Conservation (phyloP, 306 rosid species). For the Casuarina cunninghamiana region DNA sequence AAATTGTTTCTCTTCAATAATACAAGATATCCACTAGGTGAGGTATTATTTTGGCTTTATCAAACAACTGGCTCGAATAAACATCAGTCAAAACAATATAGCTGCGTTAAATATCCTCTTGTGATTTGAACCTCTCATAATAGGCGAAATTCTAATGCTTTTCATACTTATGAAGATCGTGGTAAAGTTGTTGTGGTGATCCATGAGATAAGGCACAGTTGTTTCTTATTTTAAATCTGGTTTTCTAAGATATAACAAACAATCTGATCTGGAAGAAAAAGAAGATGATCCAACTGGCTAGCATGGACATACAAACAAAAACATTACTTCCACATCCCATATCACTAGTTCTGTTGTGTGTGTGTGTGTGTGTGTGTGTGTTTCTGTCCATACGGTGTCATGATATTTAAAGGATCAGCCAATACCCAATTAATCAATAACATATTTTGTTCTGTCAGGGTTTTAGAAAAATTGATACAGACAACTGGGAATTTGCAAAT, state of each 20-base stretch:
- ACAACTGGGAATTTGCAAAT: conserved; percentile 83
- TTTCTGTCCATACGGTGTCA: not conserved
- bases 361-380: not conserved
- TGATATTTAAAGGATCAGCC: not conserved
- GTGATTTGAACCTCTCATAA: not conserved
- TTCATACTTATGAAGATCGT: not conserved
- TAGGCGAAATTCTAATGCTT: not conserved
- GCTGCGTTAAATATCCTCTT: not conserved
- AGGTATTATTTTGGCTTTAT: not conserved
- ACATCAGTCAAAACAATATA: not conserved
- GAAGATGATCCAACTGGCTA: conserved; percentile 1
- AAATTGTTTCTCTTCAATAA: not conserved
- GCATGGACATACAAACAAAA: not conserved
- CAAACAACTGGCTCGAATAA: not conserved
- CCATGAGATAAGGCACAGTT: not conserved
- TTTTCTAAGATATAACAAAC: not conserved
- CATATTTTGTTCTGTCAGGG: conserved; percentile 55
- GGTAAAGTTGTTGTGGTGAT: not conserved
- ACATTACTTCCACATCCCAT: not conserved
- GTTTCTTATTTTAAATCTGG: not conserved
- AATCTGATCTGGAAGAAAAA: not conserved
- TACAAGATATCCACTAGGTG: not conserved
- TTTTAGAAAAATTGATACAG: conserved; percentile 83
- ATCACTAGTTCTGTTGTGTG: not conserved
- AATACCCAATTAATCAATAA: conserved; percentile 10